Percentiles rank a stretch among this genome's conserved stretches.
Evolutionary conservation across 2,329 filamentous ascomycete genomes (phyloP).

Genomic region (Fusarium sp.): DNA sequence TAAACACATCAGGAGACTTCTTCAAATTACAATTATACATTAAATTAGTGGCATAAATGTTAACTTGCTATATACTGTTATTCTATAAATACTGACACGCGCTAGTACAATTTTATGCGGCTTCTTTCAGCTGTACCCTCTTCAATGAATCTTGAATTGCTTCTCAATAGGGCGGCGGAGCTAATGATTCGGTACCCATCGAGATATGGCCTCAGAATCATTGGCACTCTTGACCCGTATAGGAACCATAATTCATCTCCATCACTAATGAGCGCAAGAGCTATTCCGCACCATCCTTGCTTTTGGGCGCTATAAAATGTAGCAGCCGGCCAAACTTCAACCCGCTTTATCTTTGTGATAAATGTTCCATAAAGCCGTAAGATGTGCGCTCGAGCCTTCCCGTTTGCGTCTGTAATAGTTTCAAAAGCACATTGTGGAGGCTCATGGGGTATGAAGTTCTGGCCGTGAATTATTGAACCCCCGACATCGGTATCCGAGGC

Average conservation of each 20-base stretch:
- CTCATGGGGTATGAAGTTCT: background rate
- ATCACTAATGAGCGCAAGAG: accelerated
- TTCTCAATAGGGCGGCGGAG: too few relatives aligned
- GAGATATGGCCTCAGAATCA: accelerated
- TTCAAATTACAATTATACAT: background rate
- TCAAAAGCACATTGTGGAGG: accelerated
- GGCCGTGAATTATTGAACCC: too few relatives aligned
- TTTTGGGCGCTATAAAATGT: accelerated
- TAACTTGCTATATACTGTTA: accelerated
- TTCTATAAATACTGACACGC: background rate
- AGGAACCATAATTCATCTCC: background rate
- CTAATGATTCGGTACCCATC: background rate
- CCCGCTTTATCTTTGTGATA: accelerated
- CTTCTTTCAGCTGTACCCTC: accelerated
- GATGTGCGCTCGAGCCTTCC: accelerated
- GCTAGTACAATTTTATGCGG: background rate
- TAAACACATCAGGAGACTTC: accelerated
- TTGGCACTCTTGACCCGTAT: accelerated
- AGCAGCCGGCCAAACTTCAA: accelerated
- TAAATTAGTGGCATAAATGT: background rate
- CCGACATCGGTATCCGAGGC: too few relatives aligned
- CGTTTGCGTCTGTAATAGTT: accelerated
- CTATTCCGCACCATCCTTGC: accelerated
- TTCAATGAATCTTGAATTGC: too few relatives aligned
- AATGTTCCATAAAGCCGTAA: background rate